These are phyloP conservation scores for Adansonia rubrostipa DNA, from an alignment of 441 rosid genomes.

Conservation along the genomic window DNA sequence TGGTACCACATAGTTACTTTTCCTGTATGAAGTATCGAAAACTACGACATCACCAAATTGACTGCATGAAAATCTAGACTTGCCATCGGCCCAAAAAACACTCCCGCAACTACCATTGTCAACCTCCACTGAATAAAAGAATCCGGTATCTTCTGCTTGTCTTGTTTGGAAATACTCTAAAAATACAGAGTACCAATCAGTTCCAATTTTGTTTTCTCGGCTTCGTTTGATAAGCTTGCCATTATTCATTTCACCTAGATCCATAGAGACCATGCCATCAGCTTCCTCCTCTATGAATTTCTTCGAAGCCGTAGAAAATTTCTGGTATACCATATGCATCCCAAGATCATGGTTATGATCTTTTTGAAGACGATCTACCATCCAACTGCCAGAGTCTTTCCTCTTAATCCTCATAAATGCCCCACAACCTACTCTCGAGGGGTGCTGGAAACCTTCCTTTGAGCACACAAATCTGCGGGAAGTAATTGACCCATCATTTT, in stretches of 20 bases:
- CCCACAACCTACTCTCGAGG: conserved; percentile 87
- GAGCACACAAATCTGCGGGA: conserved; percentile 90
- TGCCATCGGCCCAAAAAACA: conserved; percentile 86
- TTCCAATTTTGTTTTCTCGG: conserved; percentile 61
- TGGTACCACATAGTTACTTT: conserved; percentile 60
- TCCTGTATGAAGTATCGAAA: conserved; percentile 76
- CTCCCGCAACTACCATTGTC: conserved; percentile 60
- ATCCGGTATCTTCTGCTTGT: conserved; percentile 79
- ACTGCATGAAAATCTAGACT: conserved; percentile 81
- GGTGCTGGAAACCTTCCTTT: conserved; percentile 94
- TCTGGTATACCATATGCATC: conserved; percentile 37
- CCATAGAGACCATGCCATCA: conserved; percentile 54
- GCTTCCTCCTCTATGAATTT: conserved; percentile 59
- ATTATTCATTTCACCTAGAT: conserved; percentile 46
- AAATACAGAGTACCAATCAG: conserved; percentile 72
- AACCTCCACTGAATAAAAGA: conserved; percentile 69
- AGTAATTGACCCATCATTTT: conserved; percentile 80
- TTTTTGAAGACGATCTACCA: conserved; percentile 74
- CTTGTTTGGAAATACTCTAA: conserved; percentile 69
- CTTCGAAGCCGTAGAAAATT: conserved; percentile 49
- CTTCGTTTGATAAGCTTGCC: conserved; percentile 37
- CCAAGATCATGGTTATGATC: conserved; percentile 80
- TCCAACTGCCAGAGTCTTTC: conserved; percentile 78
- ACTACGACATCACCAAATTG: conserved; percentile 80
- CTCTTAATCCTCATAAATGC: conserved; percentile 92